A percentile compares a stretch with the other conserved stretches of the same genome.
Conservation (phyloP, 108 stramenopile genomes). For the Skeletonema potamos region DNA sequence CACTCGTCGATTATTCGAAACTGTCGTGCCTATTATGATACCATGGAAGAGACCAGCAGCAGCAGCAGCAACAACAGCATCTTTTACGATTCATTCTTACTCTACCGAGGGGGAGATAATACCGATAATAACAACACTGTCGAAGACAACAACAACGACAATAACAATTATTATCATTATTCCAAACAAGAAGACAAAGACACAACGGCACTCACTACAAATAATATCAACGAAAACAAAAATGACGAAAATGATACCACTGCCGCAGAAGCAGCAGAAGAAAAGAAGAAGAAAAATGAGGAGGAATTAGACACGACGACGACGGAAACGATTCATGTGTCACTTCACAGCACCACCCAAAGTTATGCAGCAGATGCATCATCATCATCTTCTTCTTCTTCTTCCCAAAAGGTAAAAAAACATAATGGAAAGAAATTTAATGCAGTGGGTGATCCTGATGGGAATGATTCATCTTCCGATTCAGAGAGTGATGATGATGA, state of each 20-base stretch:
- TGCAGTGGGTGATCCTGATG: conserved; percentile 85
- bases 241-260: not conserved
- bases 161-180: no score
- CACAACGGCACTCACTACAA: no score
- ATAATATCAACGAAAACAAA: no score
- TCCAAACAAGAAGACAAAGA: no score
- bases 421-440: conserved; percentile 52
- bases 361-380: no score
- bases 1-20: no score
- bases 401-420: not conserved
- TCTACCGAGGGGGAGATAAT: not conserved
- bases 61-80: no score
- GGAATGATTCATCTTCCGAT: conserved; percentile 54
- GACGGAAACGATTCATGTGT: not conserved
- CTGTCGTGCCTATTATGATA: no score
- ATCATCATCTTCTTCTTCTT: not conserved
- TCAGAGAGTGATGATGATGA: conserved; percentile 44
- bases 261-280: not conserved
- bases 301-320: no score
- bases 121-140: not conserved
- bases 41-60: no score
- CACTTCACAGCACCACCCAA: not conserved
- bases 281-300: not conserved
- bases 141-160: no score
- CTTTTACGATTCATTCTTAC: not conserved